Base-by-base conservation (phyloP, 495 filamentous ascomycete species). In the Massariosphaeria phaeospora region DNA sequence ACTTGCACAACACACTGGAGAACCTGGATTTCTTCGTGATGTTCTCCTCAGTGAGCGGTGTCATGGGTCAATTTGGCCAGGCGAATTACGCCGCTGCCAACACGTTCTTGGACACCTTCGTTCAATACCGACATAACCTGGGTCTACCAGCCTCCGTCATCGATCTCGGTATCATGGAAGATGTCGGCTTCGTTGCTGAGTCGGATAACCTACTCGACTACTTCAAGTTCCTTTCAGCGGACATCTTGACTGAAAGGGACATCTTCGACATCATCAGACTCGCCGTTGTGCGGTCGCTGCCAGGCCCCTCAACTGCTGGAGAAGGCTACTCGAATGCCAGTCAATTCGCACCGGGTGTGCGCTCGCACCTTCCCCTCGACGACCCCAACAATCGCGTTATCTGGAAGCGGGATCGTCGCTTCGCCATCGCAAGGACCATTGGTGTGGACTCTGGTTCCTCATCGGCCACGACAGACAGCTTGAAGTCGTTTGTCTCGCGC, bases 11-110 rank as follows among this genome's bases (percentile, higher is more conserved):
- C 2, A 1, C 13, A 7, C 44, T 64, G 12, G 20, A 38, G 12
- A 20, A 38, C 8, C 45, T 61, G 20, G 50, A 59, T 33, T 64
- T 64, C 57, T 64, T 64, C 61, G 36, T 60, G 39, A 29, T 61
- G 26, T 29, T 40, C 3, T 53, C 49, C 11, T 56, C 47, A 13
- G 48, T 64, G n/a, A 34, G 50, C 21, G 25, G n/a, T 10, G 34
- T 48, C 20, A 17, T 52, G 2, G 61, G 61, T 10, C 25, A 44
- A 11, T 27, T 38, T 4, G 49, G 43, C 11, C 61, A 64, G 38
- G 51, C 56, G 33, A 60, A 60, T 27, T 64, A 64, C 41, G 17
- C 21, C 57, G 49, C 50, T 24, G 57, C 20, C 12, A 62, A 62
- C 24, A 29, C 52, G 8, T 62, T 51, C 42, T 25, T 51, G 21